Conservation (phyloP, 441 rosid genomes). For the Mallotus japonicus region DNA sequence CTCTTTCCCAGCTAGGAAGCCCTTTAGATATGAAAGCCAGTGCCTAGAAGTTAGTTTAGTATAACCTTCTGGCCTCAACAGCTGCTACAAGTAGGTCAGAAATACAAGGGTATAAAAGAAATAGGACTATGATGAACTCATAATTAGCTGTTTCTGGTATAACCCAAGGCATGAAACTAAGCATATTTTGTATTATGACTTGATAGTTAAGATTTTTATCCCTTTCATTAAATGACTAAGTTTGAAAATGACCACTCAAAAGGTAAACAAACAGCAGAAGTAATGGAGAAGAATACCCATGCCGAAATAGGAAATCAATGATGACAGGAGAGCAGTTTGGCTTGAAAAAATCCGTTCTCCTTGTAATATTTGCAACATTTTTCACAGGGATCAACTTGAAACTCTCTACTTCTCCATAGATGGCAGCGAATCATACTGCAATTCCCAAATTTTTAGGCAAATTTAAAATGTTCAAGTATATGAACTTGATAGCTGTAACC, state of each 20-base stretch:
- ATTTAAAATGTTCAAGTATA: not conserved
- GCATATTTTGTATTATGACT: not conserved
- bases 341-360: conserved; percentile 68
- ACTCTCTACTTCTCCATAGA: conserved; percentile 87
- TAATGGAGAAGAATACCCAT: conserved; percentile 53
- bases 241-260: not conserved
- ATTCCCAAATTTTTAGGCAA: conserved; percentile 2
- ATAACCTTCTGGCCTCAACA: not conserved
- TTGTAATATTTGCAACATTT: conserved; percentile 60
- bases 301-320: conserved; percentile 79
- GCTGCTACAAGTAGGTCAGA: not conserved
- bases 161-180: not conserved
- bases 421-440: not conserved
- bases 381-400: conserved; percentile 68
- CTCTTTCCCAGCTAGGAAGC: no score
- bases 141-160: not conserved
- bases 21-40: no score
- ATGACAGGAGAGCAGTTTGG: conserved; percentile 78
- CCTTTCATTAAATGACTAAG: not conserved
- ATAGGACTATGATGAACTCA: not conserved
- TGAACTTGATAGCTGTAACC: not conserved
- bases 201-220: not conserved
- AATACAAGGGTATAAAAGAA: not conserved
- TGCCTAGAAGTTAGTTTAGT: no score
- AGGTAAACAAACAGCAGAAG: not conserved